Conservation (phyloP, 495 filamentous ascomycete species). For the Jackrogersella minutella region DNA sequence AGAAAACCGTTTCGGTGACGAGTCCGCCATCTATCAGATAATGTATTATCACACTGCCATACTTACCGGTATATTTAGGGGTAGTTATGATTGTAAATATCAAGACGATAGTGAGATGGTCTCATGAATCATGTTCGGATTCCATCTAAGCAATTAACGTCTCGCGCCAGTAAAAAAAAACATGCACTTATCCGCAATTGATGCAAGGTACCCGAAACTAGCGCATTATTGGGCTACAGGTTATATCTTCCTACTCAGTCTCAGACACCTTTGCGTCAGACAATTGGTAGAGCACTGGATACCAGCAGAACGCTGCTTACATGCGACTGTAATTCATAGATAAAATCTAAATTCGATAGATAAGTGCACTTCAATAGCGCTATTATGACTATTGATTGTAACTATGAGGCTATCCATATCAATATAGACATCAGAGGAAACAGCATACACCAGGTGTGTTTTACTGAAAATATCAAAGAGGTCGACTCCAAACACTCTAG, state of each 20-base stretch:
- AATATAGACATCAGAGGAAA: background rate
- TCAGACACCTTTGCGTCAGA: too few species aligned
- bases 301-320: too few species aligned
- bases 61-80: too few species aligned
- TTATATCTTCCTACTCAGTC: too few species aligned
- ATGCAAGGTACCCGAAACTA: slow-evolving; percentile 40
- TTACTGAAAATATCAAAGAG: background rate
- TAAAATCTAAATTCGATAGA: too few species aligned
- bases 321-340: too few species aligned
- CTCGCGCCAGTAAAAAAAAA: background rate
- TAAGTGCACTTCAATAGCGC: background rate
- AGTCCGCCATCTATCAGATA: background rate
- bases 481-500: too few species aligned
- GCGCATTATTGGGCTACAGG: slow-evolving; percentile 1
- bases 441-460: background rate
- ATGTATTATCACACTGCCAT: too few species aligned
- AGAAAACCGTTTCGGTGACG: background rate
- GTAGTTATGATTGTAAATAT: too few species aligned
- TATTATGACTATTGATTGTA: background rate
- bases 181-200: background rate
- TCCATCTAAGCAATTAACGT: background rate
- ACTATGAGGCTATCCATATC: background rate
- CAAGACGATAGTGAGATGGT: background rate
- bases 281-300: too few species aligned
- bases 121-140: background rate